A percentile compares a stretch with the other conserved stretches of the same genome.
Evolutionary conservation across 179 eudicot species (phyloP).

Genomic region (Pouteria campechiana): DNA sequence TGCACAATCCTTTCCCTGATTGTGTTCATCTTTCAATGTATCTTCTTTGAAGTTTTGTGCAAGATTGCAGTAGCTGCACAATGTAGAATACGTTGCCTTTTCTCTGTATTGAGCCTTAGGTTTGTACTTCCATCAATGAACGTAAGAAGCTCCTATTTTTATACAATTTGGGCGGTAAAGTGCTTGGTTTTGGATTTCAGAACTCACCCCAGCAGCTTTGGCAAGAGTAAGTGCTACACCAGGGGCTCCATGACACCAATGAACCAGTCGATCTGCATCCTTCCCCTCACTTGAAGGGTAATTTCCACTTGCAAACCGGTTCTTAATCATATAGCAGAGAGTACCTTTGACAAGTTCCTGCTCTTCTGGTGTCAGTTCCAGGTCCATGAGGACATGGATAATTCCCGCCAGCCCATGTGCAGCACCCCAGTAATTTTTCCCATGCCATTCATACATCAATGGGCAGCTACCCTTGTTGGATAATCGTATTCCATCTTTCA

Average conservation of each 20-base stretch:
- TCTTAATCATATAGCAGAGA: conserved; percentile 47
- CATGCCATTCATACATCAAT: conserved; percentile 61
- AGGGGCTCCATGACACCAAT: conserved; percentile 88
- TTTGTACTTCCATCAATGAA: no score
- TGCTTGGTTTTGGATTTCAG: no score
- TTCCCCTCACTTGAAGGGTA: conserved; percentile 73
- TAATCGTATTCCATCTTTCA: conserved; percentile 39
- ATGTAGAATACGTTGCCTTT: no score
- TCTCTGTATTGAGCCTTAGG: no score
- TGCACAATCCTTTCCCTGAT: no score
- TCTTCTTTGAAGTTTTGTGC: no score
- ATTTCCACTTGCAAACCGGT: conserved; percentile 63
- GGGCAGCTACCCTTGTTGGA: conserved; percentile 44
- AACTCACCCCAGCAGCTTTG: conserved; percentile 80
- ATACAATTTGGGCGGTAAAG: no score
- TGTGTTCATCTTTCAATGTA: no score
- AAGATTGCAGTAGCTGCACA: no score
- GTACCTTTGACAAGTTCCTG: conserved; percentile 49
- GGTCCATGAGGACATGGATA: conserved; percentile 56
- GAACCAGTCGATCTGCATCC: conserved; percentile 57
- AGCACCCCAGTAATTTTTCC: conserved; percentile 71
- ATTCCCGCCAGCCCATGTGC: conserved; percentile 87
- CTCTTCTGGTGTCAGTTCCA: conserved; percentile 43
- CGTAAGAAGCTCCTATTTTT: no score
- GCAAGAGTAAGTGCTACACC: conserved; percentile 62